Evolutionary conservation across 2,329 filamentous ascomycete species (phyloP), one percentile per base, ranked within the genome.

Genomic region (Xylaria digitata): DNA sequence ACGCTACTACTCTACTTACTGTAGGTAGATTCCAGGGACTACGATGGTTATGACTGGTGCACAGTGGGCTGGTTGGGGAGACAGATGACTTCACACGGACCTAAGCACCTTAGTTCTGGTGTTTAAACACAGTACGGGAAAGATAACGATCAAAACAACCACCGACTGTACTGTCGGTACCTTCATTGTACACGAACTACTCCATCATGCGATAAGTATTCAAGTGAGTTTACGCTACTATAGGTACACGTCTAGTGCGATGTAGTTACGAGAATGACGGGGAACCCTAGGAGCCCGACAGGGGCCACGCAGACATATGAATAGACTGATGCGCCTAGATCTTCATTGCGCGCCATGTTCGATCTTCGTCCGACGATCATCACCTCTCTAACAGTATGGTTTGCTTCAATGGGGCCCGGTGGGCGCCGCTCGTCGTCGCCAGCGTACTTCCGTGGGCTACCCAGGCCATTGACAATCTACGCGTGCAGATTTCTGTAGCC

Each of bases 401-500:
- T 66, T 62, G 19, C 57, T 56, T 65, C 43, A 64, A 48, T 37
- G 49, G 60, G 54, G 45, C 23, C 48, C 63, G 52, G n/a, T 62
- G 66, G 66, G 60, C 56, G 37, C 61, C 60, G 45, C 68, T 69
- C 57, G 19, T 60, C 54, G 61, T 61, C 17, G 65, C 65, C 37
- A 5, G 63, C 45, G 49, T 54, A 21, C 61, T 67, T n/a, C 61
- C 60, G 1, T 63, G 53, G 57, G 42, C 37, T n/a, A 30, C 52
- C 2, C 45, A 61, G 13, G 65, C 61, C 3, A 6, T 55, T 17
- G 55, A 23, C 55, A 55, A 53, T 42, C 56, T 71, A 15, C 59
- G 32, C 1, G 67, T 71, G 6, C 65, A 71, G 48, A 63, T 80
- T 3, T 81, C 67, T 1, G 58, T 71, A 13, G 80, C 53, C 21